A percentile compares a stretch with the other conserved stretches of the same genome.
Evolutionary conservation across 2,329 filamentous ascomycete species (phyloP).

Genomic region (Fusarium mangiferae): DNA sequence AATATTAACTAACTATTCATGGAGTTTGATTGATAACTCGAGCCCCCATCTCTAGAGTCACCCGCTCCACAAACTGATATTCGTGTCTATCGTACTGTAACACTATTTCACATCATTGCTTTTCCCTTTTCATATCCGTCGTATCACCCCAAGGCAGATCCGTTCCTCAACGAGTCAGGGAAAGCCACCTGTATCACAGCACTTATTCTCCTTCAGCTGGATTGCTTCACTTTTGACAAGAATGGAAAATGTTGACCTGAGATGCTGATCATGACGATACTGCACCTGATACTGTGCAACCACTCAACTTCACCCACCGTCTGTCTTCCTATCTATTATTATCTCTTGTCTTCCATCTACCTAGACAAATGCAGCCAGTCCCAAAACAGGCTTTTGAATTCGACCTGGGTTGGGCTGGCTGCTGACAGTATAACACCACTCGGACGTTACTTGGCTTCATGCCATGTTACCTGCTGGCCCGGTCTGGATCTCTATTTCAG

Average conservation of each 20-base stretch:
- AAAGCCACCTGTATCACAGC: constrained; percentile 2
- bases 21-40: constrained; percentile 12
- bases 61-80: neutral
- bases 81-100: neutral
- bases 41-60: constrained; percentile 10
- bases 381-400: constrained; percentile 34
- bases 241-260: constrained; percentile 29
- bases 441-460: constrained; percentile 16
- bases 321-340: neutral
- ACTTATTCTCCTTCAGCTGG: neutral
- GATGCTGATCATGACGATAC: constrained; percentile 34
- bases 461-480: constrained; percentile 15
- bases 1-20: neutral
- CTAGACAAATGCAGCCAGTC: constrained; percentile 10
- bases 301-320: neutral
- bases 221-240: constrained; percentile 21
- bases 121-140: constrained; percentile 13
- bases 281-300: constrained; percentile 21
- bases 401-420: constrained; percentile 4
- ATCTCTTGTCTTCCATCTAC: neutral
- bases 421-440: constrained; percentile 10
- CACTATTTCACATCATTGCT: constrained; percentile 1
- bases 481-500: constrained; percentile 36
- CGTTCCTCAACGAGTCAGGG: constrained; percentile 22
- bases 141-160: constrained; percentile 29